Evolutionary conservation across 108 stramenopile genomes (phyloP).

Genomic region (Fragilariopsis cylindrus): DNA sequence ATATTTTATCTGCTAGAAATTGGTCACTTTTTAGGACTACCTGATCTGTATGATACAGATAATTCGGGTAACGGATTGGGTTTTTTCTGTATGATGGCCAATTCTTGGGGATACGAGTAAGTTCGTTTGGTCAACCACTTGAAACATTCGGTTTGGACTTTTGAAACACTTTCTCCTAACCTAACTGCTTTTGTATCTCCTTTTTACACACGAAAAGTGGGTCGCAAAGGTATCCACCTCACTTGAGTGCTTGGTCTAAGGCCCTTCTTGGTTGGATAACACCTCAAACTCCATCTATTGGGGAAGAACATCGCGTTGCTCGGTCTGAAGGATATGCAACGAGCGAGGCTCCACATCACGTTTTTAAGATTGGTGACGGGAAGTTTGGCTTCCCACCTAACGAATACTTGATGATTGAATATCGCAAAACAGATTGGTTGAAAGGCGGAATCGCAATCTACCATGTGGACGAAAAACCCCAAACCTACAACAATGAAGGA

Average conservation of each 20-base stretch:
- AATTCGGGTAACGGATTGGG: slow-evolving; percentile 37
- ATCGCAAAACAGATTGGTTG: slow-evolving; percentile 43
- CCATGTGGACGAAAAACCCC: slow-evolving; percentile 48
- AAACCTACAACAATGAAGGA: slow-evolving; percentile 29
- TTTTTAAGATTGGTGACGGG: slow-evolving; percentile 38
- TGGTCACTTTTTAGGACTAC: neutral
- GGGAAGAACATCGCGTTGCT: slow-evolving; percentile 18
- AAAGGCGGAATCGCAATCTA: slow-evolving; percentile 59
- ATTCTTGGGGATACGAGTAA: slow-evolving; percentile 39
- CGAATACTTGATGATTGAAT: slow-evolving; percentile 60
- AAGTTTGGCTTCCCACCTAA: slow-evolving; percentile 30
- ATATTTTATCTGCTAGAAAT: neutral
- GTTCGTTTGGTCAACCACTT: neutral
- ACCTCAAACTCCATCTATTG: slow-evolving; percentile 24
- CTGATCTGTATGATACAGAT: slow-evolving; percentile 34
- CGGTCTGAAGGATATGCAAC: slow-evolving; percentile 35
- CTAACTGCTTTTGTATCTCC: neutral
- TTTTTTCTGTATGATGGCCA: slow-evolving; percentile 35
- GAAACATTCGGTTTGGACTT: neutral
- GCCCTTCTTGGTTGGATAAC: slow-evolving; percentile 47
- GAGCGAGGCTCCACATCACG: slow-evolving; percentile 22
- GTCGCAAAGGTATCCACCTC: slow-evolving; percentile 40
- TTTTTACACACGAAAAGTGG: neutral
- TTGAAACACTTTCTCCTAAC: neutral
- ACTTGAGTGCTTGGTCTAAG: slow-evolving; percentile 48